A percentile compares a stretch with the other conserved stretches of the same genome.
phyloP scores from a whole-genome alignment of 352 stramenopile species.

The Albugo laibachii region DNA sequence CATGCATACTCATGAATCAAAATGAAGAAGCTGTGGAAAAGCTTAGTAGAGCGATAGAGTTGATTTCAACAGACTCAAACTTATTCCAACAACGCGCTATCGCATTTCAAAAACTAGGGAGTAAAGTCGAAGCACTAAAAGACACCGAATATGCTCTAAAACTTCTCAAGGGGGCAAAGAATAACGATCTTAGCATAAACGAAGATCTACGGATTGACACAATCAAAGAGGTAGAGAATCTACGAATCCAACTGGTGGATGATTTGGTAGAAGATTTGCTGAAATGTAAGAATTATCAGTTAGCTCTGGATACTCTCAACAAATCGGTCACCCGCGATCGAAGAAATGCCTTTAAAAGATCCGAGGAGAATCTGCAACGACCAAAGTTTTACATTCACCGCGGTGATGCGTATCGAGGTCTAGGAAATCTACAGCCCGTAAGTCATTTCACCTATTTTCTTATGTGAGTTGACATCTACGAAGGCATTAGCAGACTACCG shows the following conservation, averaged over 20 bases:
- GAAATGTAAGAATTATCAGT: neutral
- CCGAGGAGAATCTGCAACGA: conserved; percentile 20
- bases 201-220: conserved; percentile 60
- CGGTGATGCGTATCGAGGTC: conserved; percentile 48
- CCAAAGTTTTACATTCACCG: conserved; percentile 42
- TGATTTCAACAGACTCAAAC: conserved; percentile 41
- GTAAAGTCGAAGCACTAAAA: conserved; percentile 31
- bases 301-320: neutral
- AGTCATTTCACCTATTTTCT: neutral
- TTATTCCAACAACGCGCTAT: conserved; percentile 50
- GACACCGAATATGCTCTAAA: conserved; percentile 34
- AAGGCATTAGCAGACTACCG: conserved; percentile 68
- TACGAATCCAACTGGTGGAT: neutral
- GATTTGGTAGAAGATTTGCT: neutral
- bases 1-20: conserved; percentile 24
- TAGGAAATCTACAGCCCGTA: conserved; percentile 53
- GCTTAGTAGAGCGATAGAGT: conserved; percentile 40
- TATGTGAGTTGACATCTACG: neutral
- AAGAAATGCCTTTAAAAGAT: conserved; percentile 21
- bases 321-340: conserved; percentile 24
- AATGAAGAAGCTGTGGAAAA: conserved; percentile 36
- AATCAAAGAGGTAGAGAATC: conserved; percentile 20
- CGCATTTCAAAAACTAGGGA: conserved; percentile 32
- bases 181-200: neutral
- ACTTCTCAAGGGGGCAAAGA: neutral